A percentile compares a stretch with the other conserved stretches of the same genome.
Conservation (phyloP, 169 alveolate species). For the Eimeria praecox region DNA sequence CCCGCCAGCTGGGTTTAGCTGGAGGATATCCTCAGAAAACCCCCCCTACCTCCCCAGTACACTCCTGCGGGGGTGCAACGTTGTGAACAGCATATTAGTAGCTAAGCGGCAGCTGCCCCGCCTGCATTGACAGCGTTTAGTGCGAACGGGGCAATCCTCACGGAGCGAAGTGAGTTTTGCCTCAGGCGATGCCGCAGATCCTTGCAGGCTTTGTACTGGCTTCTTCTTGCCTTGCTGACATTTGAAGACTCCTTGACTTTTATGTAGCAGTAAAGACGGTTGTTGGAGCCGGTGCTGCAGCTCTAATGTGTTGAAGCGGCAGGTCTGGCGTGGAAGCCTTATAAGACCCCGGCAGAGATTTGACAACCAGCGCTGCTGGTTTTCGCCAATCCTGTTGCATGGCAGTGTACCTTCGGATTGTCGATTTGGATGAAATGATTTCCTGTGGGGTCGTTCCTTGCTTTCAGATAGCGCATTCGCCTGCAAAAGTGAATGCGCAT, state of each 20-base stretch:
- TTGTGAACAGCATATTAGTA: background rate
- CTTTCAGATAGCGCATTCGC: background rate
- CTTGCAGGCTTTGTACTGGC: background rate
- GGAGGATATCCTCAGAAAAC: background rate
- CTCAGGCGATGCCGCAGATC: background rate
- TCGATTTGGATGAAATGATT: background rate
- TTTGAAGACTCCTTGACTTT: background rate
- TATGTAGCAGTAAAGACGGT: background rate
- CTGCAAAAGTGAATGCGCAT: background rate
- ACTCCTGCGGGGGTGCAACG: background rate
- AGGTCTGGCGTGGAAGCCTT: background rate
- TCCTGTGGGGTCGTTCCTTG: background rate
- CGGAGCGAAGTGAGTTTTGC: background rate
- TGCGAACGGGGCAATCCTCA: background rate
- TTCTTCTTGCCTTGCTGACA: background rate
- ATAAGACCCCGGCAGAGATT: background rate
- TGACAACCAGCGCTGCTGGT: background rate
- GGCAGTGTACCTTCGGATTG: background rate
- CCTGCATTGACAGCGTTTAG: slow-evolving; percentile 1
- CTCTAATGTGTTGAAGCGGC: background rate
- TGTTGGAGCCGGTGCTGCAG: slow-evolving; percentile 17
- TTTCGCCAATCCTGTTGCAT: background rate
- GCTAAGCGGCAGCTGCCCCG: background rate
- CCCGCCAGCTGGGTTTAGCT: background rate
- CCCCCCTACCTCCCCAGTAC: background rate